phyloP scores from a whole-genome alignment of 164 flowering plant genomes.

The Umbilicus rupestris region DNA sequence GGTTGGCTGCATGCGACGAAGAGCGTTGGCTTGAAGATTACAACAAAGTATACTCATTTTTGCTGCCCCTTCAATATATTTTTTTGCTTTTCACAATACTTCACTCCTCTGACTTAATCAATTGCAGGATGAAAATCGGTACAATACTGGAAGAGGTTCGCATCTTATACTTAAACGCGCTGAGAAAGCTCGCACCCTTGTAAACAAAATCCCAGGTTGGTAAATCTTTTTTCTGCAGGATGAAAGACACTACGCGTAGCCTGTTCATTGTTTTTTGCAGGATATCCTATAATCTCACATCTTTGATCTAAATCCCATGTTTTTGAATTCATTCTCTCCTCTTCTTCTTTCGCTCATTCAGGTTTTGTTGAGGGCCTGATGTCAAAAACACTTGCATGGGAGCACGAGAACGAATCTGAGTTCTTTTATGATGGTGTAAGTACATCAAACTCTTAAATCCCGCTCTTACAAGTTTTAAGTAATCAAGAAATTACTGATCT shows the following conservation, averaged over 20 bases:
- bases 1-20: constrained; percentile 58
- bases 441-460: too few relatives aligned
- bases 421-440: constrained; percentile 56
- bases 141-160: constrained; percentile 66
- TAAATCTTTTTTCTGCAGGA: not conserved
- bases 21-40: constrained; percentile 69
- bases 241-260: not conserved
- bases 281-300: too few relatives aligned
- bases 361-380: constrained; percentile 39
- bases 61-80: not conserved
- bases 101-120: not conserved
- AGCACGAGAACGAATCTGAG: constrained; percentile 36
- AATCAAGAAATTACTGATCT: not conserved
- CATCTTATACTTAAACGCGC: constrained; percentile 60
- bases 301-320: not conserved
- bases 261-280: not conserved
- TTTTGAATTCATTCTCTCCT: not conserved
- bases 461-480: not conserved
- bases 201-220: constrained; percentile 53
- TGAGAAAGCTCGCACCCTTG: constrained; percentile 51
- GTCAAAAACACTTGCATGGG: constrained; percentile 29
- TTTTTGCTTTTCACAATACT: not conserved
- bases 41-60: constrained; percentile 32
- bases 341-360: constrained; percentile 12
- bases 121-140: constrained; percentile 56